These are phyloP conservation scores for Bryopsis sp. DNA, from an alignment of 139 green algal species.

Conservation along the genomic window DNA sequence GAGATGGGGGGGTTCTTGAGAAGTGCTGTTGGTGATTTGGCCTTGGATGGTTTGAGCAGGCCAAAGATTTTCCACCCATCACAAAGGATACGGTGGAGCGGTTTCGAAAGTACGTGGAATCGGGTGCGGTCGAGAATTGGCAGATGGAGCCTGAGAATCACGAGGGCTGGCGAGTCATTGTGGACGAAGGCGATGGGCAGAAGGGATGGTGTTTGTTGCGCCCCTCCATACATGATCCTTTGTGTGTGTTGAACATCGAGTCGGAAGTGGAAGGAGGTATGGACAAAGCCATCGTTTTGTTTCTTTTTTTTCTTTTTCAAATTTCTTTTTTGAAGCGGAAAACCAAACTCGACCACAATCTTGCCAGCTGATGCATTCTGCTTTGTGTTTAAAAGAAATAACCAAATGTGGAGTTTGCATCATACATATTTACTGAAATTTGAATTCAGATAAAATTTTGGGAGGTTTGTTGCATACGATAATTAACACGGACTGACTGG, in stretches of 20 bases:
- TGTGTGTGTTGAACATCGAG: slow-evolving; percentile 74
- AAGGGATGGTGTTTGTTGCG: slow-evolving; percentile 85
- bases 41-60: neutral
- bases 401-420: no score
- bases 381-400: neutral
- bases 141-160: slow-evolving; percentile 67
- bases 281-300: neutral
- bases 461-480: no score
- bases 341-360: neutral
- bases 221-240: slow-evolving; percentile 77
- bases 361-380: neutral
- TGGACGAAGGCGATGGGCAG: slow-evolving; percentile 61
- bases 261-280: slow-evolving; percentile 50
- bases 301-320: neutral
- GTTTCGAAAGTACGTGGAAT: slow-evolving; percentile 43
- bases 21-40: neutral
- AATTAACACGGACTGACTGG: no score
- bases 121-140: slow-evolving; percentile 37
- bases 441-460: no score
- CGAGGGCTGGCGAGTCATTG: slow-evolving; percentile 71
- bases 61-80: slow-evolving; percentile 29
- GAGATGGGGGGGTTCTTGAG: no score
- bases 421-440: no score
- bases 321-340: neutral
- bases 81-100: slow-evolving; percentile 30